phyloP scores from a whole-genome alignment of 176 grass and related monocot species.

The Pontederia paniculata region DNA sequence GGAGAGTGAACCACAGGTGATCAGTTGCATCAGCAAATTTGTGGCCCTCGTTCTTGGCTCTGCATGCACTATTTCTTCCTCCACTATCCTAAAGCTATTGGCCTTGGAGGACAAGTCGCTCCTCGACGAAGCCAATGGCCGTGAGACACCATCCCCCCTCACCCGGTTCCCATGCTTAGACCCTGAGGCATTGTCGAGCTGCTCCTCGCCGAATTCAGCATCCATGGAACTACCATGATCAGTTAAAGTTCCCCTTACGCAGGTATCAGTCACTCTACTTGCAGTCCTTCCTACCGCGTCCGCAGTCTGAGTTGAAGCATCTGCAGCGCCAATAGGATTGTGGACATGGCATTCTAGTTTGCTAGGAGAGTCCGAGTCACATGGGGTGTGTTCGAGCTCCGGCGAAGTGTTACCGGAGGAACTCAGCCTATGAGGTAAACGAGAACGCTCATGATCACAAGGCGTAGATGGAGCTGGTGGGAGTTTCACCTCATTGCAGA shows the following conservation, averaged over 20 bases:
- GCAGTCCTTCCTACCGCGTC: constrained; percentile 20
- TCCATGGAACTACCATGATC: constrained; percentile 26
- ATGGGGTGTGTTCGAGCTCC: constrained; percentile 18
- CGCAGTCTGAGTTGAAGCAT: constrained; percentile 76
- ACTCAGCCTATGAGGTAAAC: constrained; percentile 18
- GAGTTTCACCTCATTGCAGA: constrained; percentile 37
- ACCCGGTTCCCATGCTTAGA: constrained; percentile 21
- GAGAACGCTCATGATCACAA: constrained; percentile 36
- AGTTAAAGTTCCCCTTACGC: constrained; percentile 26
- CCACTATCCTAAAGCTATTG: constrained; percentile 40
- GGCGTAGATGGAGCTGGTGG: constrained; percentile 19
- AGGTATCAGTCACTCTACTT: constrained; percentile 16
- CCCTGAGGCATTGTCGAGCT: background rate
- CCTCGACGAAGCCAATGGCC: constrained; percentile 68
- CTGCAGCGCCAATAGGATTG: constrained; percentile 34
- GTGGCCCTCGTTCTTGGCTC: constrained; percentile 46
- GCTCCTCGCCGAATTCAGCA: constrained; percentile 17
- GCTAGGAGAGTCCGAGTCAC: constrained; percentile 22
- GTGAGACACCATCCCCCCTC: constrained; percentile 28
- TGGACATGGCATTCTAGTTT: constrained; percentile 32
- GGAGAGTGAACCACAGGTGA: constrained; percentile 71
- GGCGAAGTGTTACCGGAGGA: constrained; percentile 24
- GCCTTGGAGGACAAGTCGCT: constrained; percentile 24
- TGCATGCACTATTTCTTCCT: constrained; percentile 42
- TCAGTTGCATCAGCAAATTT: constrained; percentile 72